A percentile compares a stretch with the other conserved stretches of the same genome.
Conservation (phyloP, 1,284 basidiomycete genomes). For the Vanrija humicola region DNA sequence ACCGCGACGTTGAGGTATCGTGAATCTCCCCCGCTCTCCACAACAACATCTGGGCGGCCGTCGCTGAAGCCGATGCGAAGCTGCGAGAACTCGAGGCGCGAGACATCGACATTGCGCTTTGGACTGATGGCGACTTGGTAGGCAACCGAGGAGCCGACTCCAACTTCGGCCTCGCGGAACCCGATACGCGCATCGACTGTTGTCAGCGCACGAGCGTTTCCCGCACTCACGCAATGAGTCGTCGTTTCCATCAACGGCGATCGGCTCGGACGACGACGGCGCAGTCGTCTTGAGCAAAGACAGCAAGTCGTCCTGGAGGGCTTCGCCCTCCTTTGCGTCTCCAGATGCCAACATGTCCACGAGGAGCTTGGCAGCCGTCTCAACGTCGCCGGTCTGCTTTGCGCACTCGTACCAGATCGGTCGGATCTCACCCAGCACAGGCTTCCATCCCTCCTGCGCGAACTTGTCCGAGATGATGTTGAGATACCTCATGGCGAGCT, state of each 20-base stretch:
- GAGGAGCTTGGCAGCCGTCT: constrained; percentile 65
- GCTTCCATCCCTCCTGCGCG: constrained; percentile 70
- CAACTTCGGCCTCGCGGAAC: constrained; percentile 65
- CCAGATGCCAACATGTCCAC: constrained; percentile 77
- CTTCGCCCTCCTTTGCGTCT: constrained; percentile 43
- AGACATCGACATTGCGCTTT: constrained; percentile 42
- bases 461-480: constrained; percentile 81
- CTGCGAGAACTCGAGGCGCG: constrained; percentile 31
- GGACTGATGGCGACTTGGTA: constrained; percentile 61
- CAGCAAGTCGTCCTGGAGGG: constrained; percentile 60
- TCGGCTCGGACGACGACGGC: constrained; percentile 56
- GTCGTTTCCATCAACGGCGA: constrained; percentile 63
- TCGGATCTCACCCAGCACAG: constrained; percentile 66
- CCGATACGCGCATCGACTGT: constrained; percentile 57
- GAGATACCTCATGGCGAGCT: constrained; percentile 80
- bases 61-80: constrained; percentile 41
- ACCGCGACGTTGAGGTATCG: constrained; percentile 3
- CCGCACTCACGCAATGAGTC: constrained; percentile 51
- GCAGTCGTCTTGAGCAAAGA: constrained; percentile 68
- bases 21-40: constrained; percentile 8
- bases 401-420: constrained; percentile 75
- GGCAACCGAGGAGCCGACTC: constrained; percentile 59
- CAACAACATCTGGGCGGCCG: constrained; percentile 26
- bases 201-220: no score
- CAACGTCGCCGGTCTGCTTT: constrained; percentile 67